phyloP scores from a whole-genome alignment of 148 eudicot genomes.

The Pharnaceum exiguum region DNA sequence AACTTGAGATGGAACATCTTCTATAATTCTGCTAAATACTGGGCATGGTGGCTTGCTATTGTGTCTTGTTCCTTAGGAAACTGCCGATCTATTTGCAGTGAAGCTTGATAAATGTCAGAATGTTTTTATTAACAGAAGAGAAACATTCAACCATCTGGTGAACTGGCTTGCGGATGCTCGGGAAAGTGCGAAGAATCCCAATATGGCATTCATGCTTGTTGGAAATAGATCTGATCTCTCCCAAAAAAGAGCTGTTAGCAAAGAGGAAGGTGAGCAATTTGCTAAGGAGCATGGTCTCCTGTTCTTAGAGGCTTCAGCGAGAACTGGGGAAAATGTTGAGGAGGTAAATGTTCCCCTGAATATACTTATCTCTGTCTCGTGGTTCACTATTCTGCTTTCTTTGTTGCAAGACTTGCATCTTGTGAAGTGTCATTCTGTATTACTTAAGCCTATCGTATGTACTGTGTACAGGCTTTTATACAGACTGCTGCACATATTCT shows the following conservation, averaged over 20 bases:
- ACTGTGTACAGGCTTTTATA: conserved; percentile 32
- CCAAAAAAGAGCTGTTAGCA: conserved; percentile 41
- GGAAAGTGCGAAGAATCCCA: conserved; percentile 42
- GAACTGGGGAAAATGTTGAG: conserved; percentile 46
- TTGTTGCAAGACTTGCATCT: neutral
- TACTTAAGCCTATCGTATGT: neutral
- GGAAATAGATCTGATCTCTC: conserved; percentile 46
- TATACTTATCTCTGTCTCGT: neutral
- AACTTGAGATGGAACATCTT: no score
- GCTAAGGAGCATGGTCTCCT: conserved; percentile 41
- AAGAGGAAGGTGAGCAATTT: conserved; percentile 47
- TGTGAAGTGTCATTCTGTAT: neutral
- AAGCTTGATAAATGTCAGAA: neutral
- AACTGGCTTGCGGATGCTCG: conserved; percentile 49
- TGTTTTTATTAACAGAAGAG: conserved; percentile 28
- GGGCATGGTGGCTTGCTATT: no score
- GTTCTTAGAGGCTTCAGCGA: conserved; percentile 45
- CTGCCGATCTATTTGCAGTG: no score
- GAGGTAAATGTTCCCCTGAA: conserved; percentile 37
- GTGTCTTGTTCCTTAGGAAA: neutral
- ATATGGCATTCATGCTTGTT: conserved; percentile 44
- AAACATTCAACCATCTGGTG: conserved; percentile 44
- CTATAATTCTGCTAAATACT: no score
- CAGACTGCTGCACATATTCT: conserved; percentile 39
- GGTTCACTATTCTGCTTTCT: neutral